Evolutionary conservation across 768 basidiomycete species (phyloP).

Genomic region (Piloderma croceum): DNA sequence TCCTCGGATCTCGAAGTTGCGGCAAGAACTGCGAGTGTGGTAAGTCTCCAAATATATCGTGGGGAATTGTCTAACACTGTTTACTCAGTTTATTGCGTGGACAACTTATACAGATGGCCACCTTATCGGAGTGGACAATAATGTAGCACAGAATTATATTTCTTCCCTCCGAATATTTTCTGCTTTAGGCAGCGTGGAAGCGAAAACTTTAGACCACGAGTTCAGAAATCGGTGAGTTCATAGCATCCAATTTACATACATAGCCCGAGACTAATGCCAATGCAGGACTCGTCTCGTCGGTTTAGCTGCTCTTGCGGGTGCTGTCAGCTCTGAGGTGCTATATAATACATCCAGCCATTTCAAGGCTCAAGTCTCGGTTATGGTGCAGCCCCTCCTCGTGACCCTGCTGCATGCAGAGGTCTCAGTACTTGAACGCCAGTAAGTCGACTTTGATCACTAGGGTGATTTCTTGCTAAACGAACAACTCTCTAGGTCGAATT

Average conservation of each 20-base stretch:
- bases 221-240: conserved; percentile 59
- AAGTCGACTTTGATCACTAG: conserved; percentile 19
- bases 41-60: conserved; percentile 32
- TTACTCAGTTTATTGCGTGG: conserved; percentile 80
- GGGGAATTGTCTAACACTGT: conserved; percentile 3
- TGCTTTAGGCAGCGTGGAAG: conserved; percentile 45
- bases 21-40: conserved; percentile 75
- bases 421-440: conserved; percentile 64
- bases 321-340: conserved; percentile 78
- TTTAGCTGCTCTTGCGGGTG: conserved; percentile 74
- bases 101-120: conserved; percentile 87
- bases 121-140: conserved; percentile 71
- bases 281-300: conserved; percentile 79
- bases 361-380: conserved; percentile 58
- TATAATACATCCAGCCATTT: conserved; percentile 72
- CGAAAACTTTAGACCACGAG: conserved; percentile 56
- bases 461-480: conserved; percentile 5
- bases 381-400: conserved; percentile 66
- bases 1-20: conserved; percentile 68
- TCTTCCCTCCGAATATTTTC: conserved; percentile 62
- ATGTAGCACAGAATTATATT: conserved; percentile 65
- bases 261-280: conserved; percentile 2
- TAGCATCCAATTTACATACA: background rate
- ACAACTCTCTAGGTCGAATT: conserved; percentile 40
- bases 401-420: conserved; percentile 63